Base-by-base conservation (phyloP, 306 rosid genomes). In the Alnus glutinosa region DNA sequence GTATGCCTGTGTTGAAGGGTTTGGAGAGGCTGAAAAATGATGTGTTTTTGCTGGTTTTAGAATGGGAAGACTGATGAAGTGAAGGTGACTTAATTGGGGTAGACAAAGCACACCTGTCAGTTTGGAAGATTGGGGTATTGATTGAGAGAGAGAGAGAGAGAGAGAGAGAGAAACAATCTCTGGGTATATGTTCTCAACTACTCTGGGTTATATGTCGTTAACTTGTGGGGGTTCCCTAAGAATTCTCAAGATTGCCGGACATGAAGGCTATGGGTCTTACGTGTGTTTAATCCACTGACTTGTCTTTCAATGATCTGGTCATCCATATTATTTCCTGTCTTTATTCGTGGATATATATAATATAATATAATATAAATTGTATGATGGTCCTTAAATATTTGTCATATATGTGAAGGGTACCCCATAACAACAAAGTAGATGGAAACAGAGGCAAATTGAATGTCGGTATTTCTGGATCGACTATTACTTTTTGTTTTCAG, bases 41-140 rank as follows among this genome's bases (percentile, higher is more conserved):
- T 0, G 1, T 30, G 50, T 23, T 48, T 42, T 15, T 23, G 72
- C 55, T 46, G 54, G 66, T 37, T n/a, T 50, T 30, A 77, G 2
- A 76, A 73, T 58, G 73, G 76, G 82, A 70, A 78, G 84, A 46
- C 69, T 78, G 87, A 55, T 47, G 71, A 36, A 73, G 64, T 18
- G 71, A 86, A 76, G 82, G 37, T 70, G 83, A 80, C 77, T 72
- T 77, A 49, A 83, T 82, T 74, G 74, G 68, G 78, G 75, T 44
- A 36, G 76, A 82, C 58, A 77, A 59, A 11, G 49, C 23, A 15
- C 66, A 79, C 76, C 80, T 75, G 79, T 84, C 88, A 73, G 83
- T 68, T 71, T 75, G 79, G 28, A 23, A 23, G 28, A 78, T 71
- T 62, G 0, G 75, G n/a, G 23, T 34, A 47, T 68, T 46, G 16